Evolutionary conservation across 805 yeast species (phyloP).

Genomic region (Metschnikowia baotianmanensis): DNA sequence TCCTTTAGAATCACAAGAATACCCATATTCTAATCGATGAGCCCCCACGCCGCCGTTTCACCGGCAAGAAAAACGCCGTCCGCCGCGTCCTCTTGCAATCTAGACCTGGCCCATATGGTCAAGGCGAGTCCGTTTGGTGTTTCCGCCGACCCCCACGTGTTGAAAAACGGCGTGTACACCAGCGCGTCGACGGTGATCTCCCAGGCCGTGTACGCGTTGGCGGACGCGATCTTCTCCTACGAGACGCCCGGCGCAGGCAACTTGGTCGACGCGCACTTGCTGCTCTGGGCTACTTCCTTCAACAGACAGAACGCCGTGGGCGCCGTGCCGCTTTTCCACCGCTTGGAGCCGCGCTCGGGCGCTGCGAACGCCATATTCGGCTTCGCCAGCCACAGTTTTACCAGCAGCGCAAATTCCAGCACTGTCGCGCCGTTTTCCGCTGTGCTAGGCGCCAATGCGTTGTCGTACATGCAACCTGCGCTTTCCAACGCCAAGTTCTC

Average conservation of each 20-base stretch:
- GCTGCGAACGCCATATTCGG: constrained; percentile 81
- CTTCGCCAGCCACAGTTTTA: constrained; percentile 42
- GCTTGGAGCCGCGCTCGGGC: constrained; percentile 75
- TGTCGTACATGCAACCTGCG: constrained; percentile 65
- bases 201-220: constrained; percentile 52
- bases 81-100: constrained; percentile 8
- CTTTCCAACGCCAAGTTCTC: constrained; percentile 35
- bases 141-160: constrained; percentile 52
- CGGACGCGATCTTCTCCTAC: constrained; percentile 62
- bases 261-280: constrained; percentile 56
- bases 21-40: too few relatives aligned
- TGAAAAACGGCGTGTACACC: constrained; percentile 49
- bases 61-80: constrained; percentile 2
- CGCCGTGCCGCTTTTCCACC: constrained; percentile 58
- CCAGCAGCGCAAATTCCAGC: too few relatives aligned
- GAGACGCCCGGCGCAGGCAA: constrained; percentile 55
- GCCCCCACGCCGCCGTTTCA: constrained; percentile 12
- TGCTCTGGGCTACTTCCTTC: constrained; percentile 55
- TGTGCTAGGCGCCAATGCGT: constrained; percentile 64
- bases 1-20: neutral
- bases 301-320: constrained; percentile 51
- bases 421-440: constrained; percentile 38
- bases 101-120: constrained; percentile 13
- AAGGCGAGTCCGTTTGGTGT: constrained; percentile 54
- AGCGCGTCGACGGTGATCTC: constrained; percentile 54